Percentiles rank a stretch among this genome's conserved stretches.
Evolutionary conservation across 306 rosid species (phyloP).

Genomic region (Carpinus viminea): DNA sequence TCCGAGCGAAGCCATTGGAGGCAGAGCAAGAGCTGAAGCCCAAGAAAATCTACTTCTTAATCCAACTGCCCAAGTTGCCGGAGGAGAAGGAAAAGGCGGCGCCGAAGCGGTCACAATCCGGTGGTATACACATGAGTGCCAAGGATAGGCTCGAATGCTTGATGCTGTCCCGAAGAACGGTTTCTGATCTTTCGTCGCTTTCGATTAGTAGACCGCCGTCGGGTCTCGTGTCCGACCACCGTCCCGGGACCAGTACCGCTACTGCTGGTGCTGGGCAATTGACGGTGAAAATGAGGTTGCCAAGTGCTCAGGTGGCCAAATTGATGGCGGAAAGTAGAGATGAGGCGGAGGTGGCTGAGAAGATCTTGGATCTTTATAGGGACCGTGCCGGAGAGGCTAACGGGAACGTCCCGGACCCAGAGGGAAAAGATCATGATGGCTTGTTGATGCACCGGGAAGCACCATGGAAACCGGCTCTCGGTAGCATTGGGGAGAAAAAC

Average conservation of each 20-base stretch:
- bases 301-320: constrained; percentile 57
- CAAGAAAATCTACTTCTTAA: constrained; percentile 57
- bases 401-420: constrained; percentile 21
- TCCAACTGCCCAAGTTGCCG: constrained; percentile 47
- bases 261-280: constrained; percentile 25
- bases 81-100: constrained; percentile 10
- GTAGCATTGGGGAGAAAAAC: constrained; percentile 19
- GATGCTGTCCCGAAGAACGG: constrained; percentile 66
- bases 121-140: constrained; percentile 57
- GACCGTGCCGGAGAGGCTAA: constrained; percentile 21
- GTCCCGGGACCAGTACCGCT: background rate
- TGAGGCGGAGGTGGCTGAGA: constrained; percentile 57
- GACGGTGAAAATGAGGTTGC: constrained; percentile 63
- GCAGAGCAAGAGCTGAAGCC: constrained; percentile 56
- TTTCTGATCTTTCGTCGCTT: constrained; percentile 46
- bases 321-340: constrained; percentile 65
- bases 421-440: background rate
- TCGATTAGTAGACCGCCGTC: constrained; percentile 21
- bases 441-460: constrained; percentile 14
- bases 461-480: constrained; percentile 32
- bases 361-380: constrained; percentile 55
- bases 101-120: constrained; percentile 31
- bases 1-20: constrained; percentile 71
- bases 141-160: constrained; percentile 75
- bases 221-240: background rate